Percentiles rank a stretch among this genome's conserved stretches.
These are phyloP conservation scores for Eucalyptus leucophloia DNA, from an alignment of 345 rosid genomes.

Conservation along the genomic window DNA sequence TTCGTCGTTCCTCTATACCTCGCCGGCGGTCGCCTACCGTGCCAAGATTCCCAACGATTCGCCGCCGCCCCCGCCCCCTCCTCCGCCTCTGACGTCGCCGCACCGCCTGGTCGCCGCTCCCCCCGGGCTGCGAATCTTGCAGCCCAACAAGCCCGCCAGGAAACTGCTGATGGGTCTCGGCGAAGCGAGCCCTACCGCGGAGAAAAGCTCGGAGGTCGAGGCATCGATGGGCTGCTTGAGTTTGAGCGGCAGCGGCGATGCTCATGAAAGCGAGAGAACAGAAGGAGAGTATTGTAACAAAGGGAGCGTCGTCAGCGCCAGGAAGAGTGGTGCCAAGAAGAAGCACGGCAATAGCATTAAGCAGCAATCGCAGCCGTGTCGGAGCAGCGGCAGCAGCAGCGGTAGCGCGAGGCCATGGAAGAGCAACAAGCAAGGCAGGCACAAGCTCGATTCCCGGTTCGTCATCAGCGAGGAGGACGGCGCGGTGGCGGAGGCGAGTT, in stretches of 20 bases:
- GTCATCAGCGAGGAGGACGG: conserved; percentile 36
- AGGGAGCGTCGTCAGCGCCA: neutral
- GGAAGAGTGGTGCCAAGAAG: conserved; percentile 4
- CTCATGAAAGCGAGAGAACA: neutral
- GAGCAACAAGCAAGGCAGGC: conserved; percentile 15
- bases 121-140: neutral
- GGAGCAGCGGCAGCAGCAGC: conserved; percentile 9
- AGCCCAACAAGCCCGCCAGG: neutral
- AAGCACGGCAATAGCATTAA: conserved; percentile 4
- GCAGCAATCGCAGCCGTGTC: neutral
- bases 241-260: neutral
- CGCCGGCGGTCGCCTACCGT: neutral
- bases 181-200: conserved; percentile 13
- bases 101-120: neutral
- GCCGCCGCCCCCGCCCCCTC: conserved; percentile 1
- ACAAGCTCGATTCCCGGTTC: conserved; percentile 37
- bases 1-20: neutral
- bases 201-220: neutral
- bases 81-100: neutral
- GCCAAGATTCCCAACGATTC: neutral
- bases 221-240: conserved; percentile 14
- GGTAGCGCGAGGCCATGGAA: conserved; percentile 32
- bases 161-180: neutral
- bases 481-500: conserved; percentile 26
- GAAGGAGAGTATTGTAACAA: neutral